Base-by-base conservation (phyloP, 1,284 basidiomycete species). In the Cutaneotrichosporon spelunceum region DNA sequence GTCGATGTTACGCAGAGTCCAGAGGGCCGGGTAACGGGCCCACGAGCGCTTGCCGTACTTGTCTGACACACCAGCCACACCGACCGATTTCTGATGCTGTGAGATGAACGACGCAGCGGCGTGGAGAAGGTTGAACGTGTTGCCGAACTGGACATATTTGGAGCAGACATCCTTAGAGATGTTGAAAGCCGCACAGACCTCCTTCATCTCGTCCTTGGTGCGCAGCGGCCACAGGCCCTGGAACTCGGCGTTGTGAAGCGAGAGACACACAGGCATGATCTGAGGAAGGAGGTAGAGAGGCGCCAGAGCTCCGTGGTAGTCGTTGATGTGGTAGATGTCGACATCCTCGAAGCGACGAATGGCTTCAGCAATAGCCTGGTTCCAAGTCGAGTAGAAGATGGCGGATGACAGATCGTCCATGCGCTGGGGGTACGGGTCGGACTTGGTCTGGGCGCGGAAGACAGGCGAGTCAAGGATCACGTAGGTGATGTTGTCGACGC, bases 321-420 rank as follows among this genome's bases (percentile, higher is more conserved):
- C 92, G 72, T 81, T 81, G 72, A 81, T 77, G 69, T 81, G 79
- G 70, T 81, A 81, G 65, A 95, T 89, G 75, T 95, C 92, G 68
- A 94, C 86, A 70, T 87, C 86, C 2, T 91, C 89, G 81, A 83
- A 84, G 64, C 91, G 86, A 64, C 90, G 87, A 66, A 94, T 87
- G 19, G 91, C 89, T 59, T 91, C 88, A 33, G 91, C 91, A 66
- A 95, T 92, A 59, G 91, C 91, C 79, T 95, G 92, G 73, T 95
- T 95, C 92, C 92, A 95, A 24, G 92, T 93, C 58, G 92, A 94
- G 79, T 95, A 94, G 83, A 94, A 95, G 76, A 94, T 94, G 36
- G 92, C 92, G 19, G 91, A 94, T 70, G 88, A 90, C 62, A 95
- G 83, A 76, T 95, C 92, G 77, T 95, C 92, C 92, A 95, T 95